phyloP scores from a whole-genome alignment of 1,284 basidiomycete genomes.

The Porodaedalea pini region DNA sequence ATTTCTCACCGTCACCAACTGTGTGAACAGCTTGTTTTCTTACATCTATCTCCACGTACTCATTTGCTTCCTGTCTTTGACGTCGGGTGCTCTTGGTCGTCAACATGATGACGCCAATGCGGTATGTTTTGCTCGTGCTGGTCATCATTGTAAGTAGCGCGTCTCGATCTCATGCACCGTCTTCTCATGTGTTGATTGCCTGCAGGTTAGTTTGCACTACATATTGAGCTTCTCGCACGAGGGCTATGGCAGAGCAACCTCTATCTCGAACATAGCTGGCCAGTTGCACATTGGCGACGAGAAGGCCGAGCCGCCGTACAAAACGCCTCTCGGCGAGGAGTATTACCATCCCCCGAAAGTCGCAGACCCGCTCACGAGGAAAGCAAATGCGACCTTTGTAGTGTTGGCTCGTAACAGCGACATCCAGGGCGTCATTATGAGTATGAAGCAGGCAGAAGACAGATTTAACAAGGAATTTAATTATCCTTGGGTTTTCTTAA shows the following conservation, averaged over 20 bases:
- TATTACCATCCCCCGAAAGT: conserved; percentile 47
- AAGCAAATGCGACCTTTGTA: conserved; percentile 84
- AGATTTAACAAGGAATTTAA: conserved; percentile 81
- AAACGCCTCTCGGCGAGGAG: conserved; percentile 48
- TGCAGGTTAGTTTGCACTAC: conserved; percentile 66
- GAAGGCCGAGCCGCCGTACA: conserved; percentile 45
- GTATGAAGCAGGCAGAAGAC: conserved; percentile 78
- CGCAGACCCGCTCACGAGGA: conserved; percentile 41
- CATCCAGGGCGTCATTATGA: conserved; percentile 64
- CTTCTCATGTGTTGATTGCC: conserved; percentile 8
- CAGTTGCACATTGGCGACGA: conserved; percentile 33
- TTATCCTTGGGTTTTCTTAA: conserved; percentile 86
- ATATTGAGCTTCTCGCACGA: conserved; percentile 70
- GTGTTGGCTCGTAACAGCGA: conserved; percentile 85
- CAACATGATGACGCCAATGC: conserved; percentile 76
- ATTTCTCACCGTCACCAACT: not conserved
- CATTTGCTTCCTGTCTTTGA: not conserved
- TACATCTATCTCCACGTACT: not conserved
- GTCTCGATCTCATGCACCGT: not conserved
- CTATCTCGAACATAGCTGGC: conserved; percentile 50
- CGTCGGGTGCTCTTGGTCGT: conserved; percentile 9
- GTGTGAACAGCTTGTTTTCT: not conserved
- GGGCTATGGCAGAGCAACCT: conserved; percentile 63
- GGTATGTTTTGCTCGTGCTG: conserved; percentile 66
- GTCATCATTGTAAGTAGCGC: conserved; percentile 55